Percentiles rank a stretch among this genome's conserved stretches.
Evolutionary conservation across 352 stramenopile genomes (phyloP).

Genomic region (Globisporangium lucens): DNA sequence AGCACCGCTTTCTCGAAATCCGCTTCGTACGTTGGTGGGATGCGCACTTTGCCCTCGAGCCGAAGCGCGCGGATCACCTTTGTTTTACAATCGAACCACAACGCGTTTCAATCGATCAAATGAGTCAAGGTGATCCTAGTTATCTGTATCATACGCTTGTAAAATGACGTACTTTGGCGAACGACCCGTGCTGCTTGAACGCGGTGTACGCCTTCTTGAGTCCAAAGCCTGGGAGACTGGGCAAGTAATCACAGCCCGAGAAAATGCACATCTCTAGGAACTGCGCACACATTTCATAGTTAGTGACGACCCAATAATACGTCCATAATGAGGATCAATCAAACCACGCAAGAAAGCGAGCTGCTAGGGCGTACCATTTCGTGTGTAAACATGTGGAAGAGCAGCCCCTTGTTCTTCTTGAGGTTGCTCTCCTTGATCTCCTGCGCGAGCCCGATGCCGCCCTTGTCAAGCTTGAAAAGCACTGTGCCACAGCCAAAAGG

Average conservation of each 20-base stretch:
- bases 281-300: constrained; percentile 22
- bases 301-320: background rate
- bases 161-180: constrained; percentile 40
- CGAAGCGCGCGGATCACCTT: constrained; percentile 59
- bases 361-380: constrained; percentile 57
- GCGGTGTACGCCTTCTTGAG: constrained; percentile 76
- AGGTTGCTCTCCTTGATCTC: constrained; percentile 77
- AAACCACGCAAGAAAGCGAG: background rate
- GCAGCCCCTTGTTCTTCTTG: constrained; percentile 67
- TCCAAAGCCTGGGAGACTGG: constrained; percentile 77
- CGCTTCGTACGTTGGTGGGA: constrained; percentile 55
- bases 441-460: constrained; percentile 75
- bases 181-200: constrained; percentile 71
- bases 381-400: constrained; percentile 81
- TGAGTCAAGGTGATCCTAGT: background rate
- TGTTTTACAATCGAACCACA: background rate
- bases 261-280: constrained; percentile 92
- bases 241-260: constrained; percentile 88
- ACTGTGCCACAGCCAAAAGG: constrained; percentile 90
- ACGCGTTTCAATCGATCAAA: background rate
- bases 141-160: background rate
- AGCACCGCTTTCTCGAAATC: constrained; percentile 57
- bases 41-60: constrained; percentile 58
- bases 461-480: constrained; percentile 95
- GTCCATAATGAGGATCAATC: too few species aligned